Evolutionary conservation across 73 alveolate genomes (phyloP), one percentile per base, ranked within the genome.

Genomic region (Durusdinium trenchii): DNA sequence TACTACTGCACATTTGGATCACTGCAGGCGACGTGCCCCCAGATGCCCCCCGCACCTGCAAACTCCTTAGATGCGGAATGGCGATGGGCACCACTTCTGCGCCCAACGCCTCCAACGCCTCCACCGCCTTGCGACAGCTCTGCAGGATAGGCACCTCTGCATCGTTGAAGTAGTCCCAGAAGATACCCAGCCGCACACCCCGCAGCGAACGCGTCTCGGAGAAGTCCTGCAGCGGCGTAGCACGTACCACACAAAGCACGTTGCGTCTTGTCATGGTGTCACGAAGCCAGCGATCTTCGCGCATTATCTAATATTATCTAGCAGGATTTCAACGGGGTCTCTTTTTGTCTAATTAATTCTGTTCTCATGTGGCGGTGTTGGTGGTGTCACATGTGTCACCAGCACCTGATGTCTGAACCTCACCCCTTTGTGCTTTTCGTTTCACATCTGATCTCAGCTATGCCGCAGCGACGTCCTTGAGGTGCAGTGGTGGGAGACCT

Each of bases 161-260:
- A 91, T 91, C 98, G 26, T 48, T 91, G 98, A 91, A 91, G 89
- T 91, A 76, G 45, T 91, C 98, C 98, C 78, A 71, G 67, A 91
- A 91, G 30, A 91, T 76, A 3, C 98, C 98, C 67, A 84, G 76
- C 9, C 91, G 76, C 76, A 62, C 76, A 38, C 43, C 76, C 76
- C 76, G n/a, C n/a, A n/a, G n/a, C n/a, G n/a, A n/a, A n/a, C n/a
- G n/a, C n/a, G n/a, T n/a, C n/a, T n/a, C n/a, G n/a, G n/a, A n/a
- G n/a, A n/a, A n/a, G n/a, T n/a, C n/a, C n/a, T n/a, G n/a, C n/a
- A n/a, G n/a, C n/a, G n/a, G n/a, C n/a, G n/a, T n/a, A n/a, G n/a
- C n/a, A n/a, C n/a, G n/a, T n/a, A n/a, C n/a, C n/a, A n/a, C n/a
- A n/a, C n/a, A n/a, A n/a, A n/a, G n/a, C n/a, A n/a, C n/a, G n/a